These are phyloP conservation scores for Cicer pinnatifidum DNA, from an alignment of 306 rosid genomes.

Conservation along the genomic window DNA sequence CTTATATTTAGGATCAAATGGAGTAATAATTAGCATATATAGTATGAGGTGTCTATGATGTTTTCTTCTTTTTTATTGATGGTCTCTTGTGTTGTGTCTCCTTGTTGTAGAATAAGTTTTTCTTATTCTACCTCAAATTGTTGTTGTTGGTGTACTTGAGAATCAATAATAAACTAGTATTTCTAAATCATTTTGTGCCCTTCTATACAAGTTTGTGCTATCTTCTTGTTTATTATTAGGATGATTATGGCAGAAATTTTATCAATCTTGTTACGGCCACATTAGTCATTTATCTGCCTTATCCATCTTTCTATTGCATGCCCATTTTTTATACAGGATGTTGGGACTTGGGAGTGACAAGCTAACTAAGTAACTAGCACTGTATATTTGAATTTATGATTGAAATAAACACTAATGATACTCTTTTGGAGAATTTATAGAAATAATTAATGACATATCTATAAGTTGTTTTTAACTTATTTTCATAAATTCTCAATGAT, in stretches of 20 bases:
- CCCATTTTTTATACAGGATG: not conserved
- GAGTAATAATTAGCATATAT: too few species aligned
- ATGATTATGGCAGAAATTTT: not conserved
- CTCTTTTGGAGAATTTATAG: too few species aligned
- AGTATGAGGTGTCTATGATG: not conserved
- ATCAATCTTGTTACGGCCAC: not conserved
- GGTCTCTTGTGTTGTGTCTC: constrained; percentile 18
- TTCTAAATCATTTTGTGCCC: not conserved
- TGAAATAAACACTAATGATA: too few species aligned
- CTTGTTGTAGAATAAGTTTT: not conserved
- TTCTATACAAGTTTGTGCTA: not conserved
- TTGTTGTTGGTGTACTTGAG: constrained; percentile 26
- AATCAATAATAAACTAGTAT: constrained; percentile 6
- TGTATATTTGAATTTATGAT: too few species aligned
- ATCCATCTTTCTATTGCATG: too few species aligned
- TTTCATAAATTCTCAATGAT: too few species aligned
- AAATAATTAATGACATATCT: too few species aligned
- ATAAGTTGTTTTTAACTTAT: too few species aligned
- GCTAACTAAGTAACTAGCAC: not conserved
- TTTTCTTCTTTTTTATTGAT: not conserved
- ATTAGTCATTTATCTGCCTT: too few species aligned
- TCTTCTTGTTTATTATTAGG: not conserved
- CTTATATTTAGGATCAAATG: too few species aligned
- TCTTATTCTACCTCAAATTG: not conserved
- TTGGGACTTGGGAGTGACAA: not conserved